Conservation (phyloP, 2,329 filamentous ascomycete genomes). For the Thelonectria blattea region DNA sequence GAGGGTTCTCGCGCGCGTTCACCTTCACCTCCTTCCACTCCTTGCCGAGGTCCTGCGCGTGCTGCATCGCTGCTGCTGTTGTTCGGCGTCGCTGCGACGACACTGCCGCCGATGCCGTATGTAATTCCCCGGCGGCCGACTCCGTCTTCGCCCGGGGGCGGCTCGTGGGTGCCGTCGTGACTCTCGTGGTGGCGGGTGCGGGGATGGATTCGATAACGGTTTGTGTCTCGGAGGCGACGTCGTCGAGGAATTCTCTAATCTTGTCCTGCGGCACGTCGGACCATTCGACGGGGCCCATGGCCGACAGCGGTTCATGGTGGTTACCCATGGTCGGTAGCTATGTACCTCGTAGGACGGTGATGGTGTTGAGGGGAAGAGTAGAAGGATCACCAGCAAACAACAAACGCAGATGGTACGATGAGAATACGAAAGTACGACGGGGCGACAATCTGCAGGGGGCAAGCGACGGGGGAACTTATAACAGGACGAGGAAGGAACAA, state of each 20-base stretch:
- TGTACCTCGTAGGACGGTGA: too few relatives aligned
- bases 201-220: conserved; percentile 80
- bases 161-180: conserved; percentile 51
- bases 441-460: too few relatives aligned
- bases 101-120: conserved; percentile 46
- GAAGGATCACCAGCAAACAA: too few relatives aligned
- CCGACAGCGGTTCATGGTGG: conserved; percentile 64
- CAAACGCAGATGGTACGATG: too few relatives aligned
- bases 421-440: too few relatives aligned
- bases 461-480: background rate
- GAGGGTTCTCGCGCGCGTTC: conserved; percentile 73
- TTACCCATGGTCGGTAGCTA: conserved; percentile 52
- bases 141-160: conserved; percentile 63
- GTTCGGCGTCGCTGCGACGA: conserved; percentile 20
- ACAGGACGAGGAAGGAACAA: background rate
- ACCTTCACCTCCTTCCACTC: conserved; percentile 89
- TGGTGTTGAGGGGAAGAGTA: too few relatives aligned
- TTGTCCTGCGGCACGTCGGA: conserved; percentile 52
- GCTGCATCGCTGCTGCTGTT: conserved; percentile 54
- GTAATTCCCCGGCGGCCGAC: conserved; percentile 59
- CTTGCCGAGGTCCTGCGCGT: conserved; percentile 67
- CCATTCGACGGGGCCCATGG: conserved; percentile 63
- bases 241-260: conserved; percentile 59
- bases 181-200: conserved; percentile 42
- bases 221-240: conserved; percentile 71